Evolutionary conservation across 2,329 filamentous ascomycete species (phyloP).

Genomic region (Arthrobotrys iridis): DNA sequence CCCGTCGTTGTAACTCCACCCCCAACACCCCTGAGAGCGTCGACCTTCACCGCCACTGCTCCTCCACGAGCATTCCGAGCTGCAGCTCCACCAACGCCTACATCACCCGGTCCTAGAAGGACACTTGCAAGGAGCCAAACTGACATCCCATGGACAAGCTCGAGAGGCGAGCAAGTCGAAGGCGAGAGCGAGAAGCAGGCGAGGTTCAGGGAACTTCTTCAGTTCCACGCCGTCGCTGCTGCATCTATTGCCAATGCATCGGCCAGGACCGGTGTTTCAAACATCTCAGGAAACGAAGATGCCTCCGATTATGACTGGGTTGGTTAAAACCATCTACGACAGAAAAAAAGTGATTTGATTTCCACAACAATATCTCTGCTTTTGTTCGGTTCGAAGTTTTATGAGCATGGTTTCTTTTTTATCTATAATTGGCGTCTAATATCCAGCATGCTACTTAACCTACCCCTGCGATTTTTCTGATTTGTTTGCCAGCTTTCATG

Average conservation of each 20-base stretch:
- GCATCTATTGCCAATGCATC: slow-evolving; percentile 48
- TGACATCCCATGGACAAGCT: slow-evolving; percentile 47
- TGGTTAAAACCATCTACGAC: slow-evolving; percentile 20
- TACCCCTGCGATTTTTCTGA: slow-evolving; percentile 17
- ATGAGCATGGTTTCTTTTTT: slow-evolving; percentile 18
- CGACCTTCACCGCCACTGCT: slow-evolving; percentile 2
- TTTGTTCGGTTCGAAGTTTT: background rate
- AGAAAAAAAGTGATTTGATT: slow-evolving; percentile 2
- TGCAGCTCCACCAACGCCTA: slow-evolving; percentile 10
- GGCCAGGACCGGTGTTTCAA: slow-evolving; percentile 41
- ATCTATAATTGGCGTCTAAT: background rate
- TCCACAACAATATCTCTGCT: slow-evolving; percentile 8
- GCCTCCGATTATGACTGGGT: slow-evolving; percentile 45
- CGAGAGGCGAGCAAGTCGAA: slow-evolving; percentile 21
- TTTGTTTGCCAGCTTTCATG: slow-evolving; percentile 20
- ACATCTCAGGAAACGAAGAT: slow-evolving; percentile 45
- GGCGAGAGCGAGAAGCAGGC: slow-evolving; percentile 40
- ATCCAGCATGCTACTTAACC: background rate
- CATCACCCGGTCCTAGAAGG: slow-evolving; percentile 1
- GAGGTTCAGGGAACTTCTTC: slow-evolving; percentile 44
- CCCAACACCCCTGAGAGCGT: background rate
- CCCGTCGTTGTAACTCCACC: slow-evolving; percentile 2
- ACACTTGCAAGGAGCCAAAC: slow-evolving; percentile 29
- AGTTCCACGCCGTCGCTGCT: slow-evolving; percentile 49
- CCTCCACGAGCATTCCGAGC: slow-evolving; percentile 4